A percentile compares a stretch with the other conserved stretches of the same genome.
Conservation (phyloP, 2,329 filamentous ascomycete species). For the Epichloe hybrida region DNA sequence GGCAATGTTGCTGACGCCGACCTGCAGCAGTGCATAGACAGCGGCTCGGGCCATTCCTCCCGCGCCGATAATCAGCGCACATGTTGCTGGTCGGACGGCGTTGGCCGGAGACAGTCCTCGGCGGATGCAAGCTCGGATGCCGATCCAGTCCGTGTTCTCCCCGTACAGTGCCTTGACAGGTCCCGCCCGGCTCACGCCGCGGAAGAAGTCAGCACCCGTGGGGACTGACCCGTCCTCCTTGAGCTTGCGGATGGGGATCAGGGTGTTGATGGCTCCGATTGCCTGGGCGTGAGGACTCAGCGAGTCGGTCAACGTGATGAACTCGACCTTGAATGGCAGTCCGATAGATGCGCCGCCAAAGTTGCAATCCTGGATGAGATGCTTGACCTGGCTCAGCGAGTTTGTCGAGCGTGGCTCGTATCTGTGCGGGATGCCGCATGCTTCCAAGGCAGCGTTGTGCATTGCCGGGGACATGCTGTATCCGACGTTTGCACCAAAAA, state of each 20-base stretch:
- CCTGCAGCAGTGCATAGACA: constrained; percentile 63
- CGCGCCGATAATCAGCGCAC: constrained; percentile 48
- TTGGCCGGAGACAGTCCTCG: constrained; percentile 62
- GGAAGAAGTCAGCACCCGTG: constrained; percentile 36
- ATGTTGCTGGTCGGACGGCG: constrained; percentile 41
- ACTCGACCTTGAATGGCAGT: constrained; percentile 62
- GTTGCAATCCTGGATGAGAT: constrained; percentile 48
- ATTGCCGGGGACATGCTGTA: constrained; percentile 67
- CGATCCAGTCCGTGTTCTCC: constrained; percentile 74
- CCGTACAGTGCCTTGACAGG: constrained; percentile 58
- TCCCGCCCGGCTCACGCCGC: constrained; percentile 46
- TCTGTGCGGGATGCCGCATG: constrained; percentile 54
- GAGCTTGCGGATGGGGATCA: constrained; percentile 54
- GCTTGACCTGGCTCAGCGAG: constrained; percentile 48
- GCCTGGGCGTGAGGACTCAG: constrained; percentile 60
- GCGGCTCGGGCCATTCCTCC: constrained; percentile 69
- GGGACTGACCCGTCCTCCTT: constrained; percentile 44
- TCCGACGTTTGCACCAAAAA: constrained; percentile 58
- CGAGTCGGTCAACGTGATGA: constrained; percentile 54
- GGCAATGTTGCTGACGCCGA: constrained; percentile 64
- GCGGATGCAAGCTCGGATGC: constrained; percentile 59
- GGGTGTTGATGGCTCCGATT: constrained; percentile 64
- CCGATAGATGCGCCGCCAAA: constrained; percentile 63
- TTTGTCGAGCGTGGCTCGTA: constrained; percentile 52
- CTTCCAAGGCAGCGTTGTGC: constrained; percentile 57